Evolutionary conservation across 2,329 filamentous ascomycete species (phyloP).

Genomic region (Neofusicoccum kwambonambiense): DNA sequence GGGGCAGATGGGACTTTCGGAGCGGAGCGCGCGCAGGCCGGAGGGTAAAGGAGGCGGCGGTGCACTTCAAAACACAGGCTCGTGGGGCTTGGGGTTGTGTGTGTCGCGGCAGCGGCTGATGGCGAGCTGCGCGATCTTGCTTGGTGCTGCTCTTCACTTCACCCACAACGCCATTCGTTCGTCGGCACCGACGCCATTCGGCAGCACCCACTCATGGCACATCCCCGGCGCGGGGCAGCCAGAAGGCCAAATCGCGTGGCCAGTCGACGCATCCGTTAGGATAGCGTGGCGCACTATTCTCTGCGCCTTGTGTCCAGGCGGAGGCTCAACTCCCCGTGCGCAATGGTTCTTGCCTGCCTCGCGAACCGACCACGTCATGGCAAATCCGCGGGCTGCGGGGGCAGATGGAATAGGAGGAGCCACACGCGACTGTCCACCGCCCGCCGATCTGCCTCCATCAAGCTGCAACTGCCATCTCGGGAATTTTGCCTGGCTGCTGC

Average conservation of each 20-base stretch:
- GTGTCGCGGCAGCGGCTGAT: background rate
- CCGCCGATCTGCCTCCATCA: background rate
- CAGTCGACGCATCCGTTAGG: too few relatives aligned
- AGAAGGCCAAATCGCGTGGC: background rate
- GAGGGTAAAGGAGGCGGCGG: constrained; percentile 5
- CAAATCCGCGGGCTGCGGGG: too few relatives aligned
- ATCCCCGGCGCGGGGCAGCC: background rate
- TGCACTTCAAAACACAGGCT: constrained; percentile 11
- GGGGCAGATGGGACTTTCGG: background rate
- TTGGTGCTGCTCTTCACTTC: background rate
- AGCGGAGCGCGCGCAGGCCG: background rate
- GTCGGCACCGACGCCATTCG: constrained; percentile 4
- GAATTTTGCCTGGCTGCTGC: background rate
- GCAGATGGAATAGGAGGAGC: background rate
- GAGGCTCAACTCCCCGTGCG: too few relatives aligned
- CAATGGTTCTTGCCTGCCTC: too few relatives aligned
- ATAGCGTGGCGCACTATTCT: too few relatives aligned
- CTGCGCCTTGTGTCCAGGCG: too few relatives aligned
- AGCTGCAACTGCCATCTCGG: background rate
- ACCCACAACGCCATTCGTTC: background rate
- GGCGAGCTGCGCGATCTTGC: background rate
- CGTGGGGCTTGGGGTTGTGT: background rate
- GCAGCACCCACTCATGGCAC: background rate
- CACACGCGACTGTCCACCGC: background rate
- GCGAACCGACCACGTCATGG: too few relatives aligned